These are phyloP conservation scores for Candida anutae DNA, from an alignment of 1,139 yeast species.

Conservation along the genomic window DNA sequence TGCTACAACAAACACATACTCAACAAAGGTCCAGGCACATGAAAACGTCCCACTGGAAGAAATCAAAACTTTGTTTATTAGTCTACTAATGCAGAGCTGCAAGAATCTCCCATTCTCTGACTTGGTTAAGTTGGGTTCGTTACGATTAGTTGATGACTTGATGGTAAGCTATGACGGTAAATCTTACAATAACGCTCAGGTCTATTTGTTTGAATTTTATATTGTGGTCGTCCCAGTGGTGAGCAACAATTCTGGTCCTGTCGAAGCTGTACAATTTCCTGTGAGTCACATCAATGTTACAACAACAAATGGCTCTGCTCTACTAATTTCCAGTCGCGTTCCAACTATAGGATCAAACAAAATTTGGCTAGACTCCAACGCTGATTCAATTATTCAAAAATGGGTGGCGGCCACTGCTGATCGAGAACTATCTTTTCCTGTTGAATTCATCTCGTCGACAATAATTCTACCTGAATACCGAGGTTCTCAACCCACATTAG, in stretches of 20 bases:
- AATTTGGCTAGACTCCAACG: conserved; percentile 15
- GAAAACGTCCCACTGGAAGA: conserved; percentile 14
- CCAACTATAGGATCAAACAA: not conserved
- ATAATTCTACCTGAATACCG: conserved; percentile 10
- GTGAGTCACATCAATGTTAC: conserved; percentile 5
- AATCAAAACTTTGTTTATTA: conserved; percentile 23
- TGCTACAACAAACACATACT: conserved; percentile 9
- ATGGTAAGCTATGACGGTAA: conserved; percentile 11
- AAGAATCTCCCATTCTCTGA: conserved; percentile 16
- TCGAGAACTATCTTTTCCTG: conserved; percentile 22
- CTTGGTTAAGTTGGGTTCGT: conserved; percentile 24
- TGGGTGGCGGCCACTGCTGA: conserved; percentile 41
- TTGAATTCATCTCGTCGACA: conserved; percentile 31
- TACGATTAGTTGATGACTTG: conserved; percentile 31
- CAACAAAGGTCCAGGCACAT: conserved; percentile 13
- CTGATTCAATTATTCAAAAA: conserved; percentile 28
- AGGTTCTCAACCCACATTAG: no score
- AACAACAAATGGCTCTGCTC: conserved; percentile 13
- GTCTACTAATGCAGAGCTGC: conserved; percentile 19
- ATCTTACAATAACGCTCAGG: conserved; percentile 9
- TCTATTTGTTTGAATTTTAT: conserved; percentile 28
- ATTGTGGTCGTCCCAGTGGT: conserved; percentile 16
- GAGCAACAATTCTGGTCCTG: no score
- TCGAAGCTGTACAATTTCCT: conserved; percentile 1
- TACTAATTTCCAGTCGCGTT: conserved; percentile 5